Percentiles rank a stretch among this genome's conserved stretches.
Conservation (phyloP, 2,329 filamentous ascomycete genomes). For the Fusarium camptoceras region DNA sequence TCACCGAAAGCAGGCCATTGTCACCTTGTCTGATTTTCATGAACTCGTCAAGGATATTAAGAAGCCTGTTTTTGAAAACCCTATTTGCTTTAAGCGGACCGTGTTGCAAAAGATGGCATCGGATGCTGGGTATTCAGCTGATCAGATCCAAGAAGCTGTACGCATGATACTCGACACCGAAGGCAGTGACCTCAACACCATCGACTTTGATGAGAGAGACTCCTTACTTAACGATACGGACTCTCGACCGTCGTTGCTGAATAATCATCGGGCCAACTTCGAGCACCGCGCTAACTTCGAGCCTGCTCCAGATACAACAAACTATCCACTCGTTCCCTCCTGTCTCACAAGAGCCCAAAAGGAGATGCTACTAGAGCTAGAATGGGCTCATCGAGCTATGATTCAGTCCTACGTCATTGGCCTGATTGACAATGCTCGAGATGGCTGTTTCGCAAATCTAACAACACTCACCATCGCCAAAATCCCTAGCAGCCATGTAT, state of each 20-base stretch:
- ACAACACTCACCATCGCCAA: slow-evolving; percentile 72
- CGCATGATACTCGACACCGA: slow-evolving; percentile 53
- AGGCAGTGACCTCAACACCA: slow-evolving; percentile 44
- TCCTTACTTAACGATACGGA: slow-evolving; percentile 31
- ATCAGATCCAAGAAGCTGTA: slow-evolving; percentile 51
- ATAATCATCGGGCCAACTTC: slow-evolving; percentile 24
- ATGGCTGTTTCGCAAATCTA: slow-evolving; percentile 63
- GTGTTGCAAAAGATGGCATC: slow-evolving; percentile 53
- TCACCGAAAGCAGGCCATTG: slow-evolving; percentile 26
- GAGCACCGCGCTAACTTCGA: slow-evolving; percentile 41
- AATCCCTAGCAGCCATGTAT: slow-evolving; percentile 71
- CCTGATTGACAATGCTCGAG: slow-evolving; percentile 67
- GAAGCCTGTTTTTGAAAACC: slow-evolving; percentile 42
- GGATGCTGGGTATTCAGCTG: slow-evolving; percentile 51
- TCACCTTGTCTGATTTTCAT: slow-evolving; percentile 45
- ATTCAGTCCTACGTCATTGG: slow-evolving; percentile 75
- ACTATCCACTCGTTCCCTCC: slow-evolving; percentile 61
- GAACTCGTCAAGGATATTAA: slow-evolving; percentile 39
- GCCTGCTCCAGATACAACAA: slow-evolving; percentile 41
- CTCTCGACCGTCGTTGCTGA: slow-evolving; percentile 18
- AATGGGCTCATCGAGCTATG: slow-evolving; percentile 76
- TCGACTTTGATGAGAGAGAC: slow-evolving; percentile 51
- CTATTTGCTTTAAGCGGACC: slow-evolving; percentile 47
- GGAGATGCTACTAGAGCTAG: slow-evolving; percentile 75
- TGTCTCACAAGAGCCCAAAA: slow-evolving; percentile 71